Evolutionary conservation across 1,284 basidiomycete species (phyloP).

Genomic region (Microbotryum violaceum): DNA sequence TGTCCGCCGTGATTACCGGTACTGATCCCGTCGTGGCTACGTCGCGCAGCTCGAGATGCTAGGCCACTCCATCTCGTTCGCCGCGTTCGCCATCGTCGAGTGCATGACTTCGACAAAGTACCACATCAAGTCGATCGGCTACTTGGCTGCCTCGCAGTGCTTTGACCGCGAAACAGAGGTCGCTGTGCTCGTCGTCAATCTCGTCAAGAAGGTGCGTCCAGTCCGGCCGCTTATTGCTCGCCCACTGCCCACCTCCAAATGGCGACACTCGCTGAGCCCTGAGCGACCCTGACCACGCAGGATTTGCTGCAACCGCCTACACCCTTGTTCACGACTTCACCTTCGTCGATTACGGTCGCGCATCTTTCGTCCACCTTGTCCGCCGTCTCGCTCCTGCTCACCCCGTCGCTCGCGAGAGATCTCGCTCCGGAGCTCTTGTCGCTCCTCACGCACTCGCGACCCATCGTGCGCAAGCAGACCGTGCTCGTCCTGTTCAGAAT

Average conservation of each 20-base stretch:
- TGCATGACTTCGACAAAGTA: constrained; percentile 90
- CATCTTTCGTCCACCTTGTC: constrained; percentile 52
- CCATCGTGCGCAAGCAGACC: constrained; percentile 46
- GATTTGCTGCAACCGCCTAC: constrained; percentile 65
- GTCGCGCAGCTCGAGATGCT: constrained; percentile 74
- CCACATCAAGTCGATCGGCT: constrained; percentile 91
- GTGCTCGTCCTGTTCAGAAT: constrained; percentile 32
- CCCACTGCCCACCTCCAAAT: neutral
- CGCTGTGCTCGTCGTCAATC: constrained; percentile 92
- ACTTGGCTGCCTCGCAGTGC: constrained; percentile 86
- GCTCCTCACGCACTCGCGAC: constrained; percentile 83
- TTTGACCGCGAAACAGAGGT: constrained; percentile 94
- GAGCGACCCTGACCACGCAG: constrained; percentile 44
- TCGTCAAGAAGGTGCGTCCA: constrained; percentile 78
- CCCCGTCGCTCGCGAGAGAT: constrained; percentile 79
- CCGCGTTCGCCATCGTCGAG: constrained; percentile 88
- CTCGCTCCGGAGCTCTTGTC: constrained; percentile 76
- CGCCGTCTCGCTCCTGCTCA: constrained; percentile 80
- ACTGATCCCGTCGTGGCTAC: neutral
- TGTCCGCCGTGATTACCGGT: neutral
- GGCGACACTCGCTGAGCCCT: constrained; percentile 7
- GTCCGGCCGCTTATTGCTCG: neutral
- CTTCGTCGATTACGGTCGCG: constrained; percentile 24
- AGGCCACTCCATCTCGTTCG: constrained; percentile 82
- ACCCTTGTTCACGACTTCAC: constrained; percentile 65